Conservation (phyloP, 768 basidiomycete species). For the Clathrus columnatus region DNA sequence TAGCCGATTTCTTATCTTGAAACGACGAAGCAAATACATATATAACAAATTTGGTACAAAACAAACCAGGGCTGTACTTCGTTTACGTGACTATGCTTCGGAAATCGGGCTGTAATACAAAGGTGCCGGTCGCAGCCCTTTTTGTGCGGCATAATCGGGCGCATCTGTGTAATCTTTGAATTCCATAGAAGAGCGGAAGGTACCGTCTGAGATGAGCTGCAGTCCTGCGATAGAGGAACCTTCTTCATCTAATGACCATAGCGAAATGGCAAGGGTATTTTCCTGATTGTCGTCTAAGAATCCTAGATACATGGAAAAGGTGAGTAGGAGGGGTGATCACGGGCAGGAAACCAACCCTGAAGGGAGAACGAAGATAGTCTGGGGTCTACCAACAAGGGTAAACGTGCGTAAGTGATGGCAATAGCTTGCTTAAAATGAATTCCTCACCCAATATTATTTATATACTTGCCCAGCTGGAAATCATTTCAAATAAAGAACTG, state of each 20-base stretch:
- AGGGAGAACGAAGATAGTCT: conserved; percentile 42
- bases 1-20: neutral
- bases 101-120: conserved; percentile 5
- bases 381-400: conserved; percentile 22
- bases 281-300: conserved; percentile 32
- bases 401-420: neutral
- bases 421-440: neutral
- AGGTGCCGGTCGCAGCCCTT: conserved; percentile 22
- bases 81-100: neutral
- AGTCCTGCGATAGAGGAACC: conserved; percentile 37
- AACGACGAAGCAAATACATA: too few species aligned
- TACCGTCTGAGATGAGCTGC: conserved; percentile 36
- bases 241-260: conserved; percentile 39
- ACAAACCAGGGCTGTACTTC: too few species aligned
- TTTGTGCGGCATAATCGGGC: conserved; percentile 34
- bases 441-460: conserved; percentile 40
- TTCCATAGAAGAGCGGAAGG: conserved; percentile 31
- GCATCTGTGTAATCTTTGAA: conserved; percentile 33
- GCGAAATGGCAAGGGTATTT: conserved; percentile 39
- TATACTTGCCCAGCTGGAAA: conserved; percentile 36
- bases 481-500: neutral
- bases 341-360: conserved; percentile 28
- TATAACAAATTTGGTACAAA: neutral
- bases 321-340: neutral
- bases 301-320: conserved; percentile 19